Base-by-base conservation (phyloP, 495 filamentous ascomycete species). In the Cryomyces minteri region DNA sequence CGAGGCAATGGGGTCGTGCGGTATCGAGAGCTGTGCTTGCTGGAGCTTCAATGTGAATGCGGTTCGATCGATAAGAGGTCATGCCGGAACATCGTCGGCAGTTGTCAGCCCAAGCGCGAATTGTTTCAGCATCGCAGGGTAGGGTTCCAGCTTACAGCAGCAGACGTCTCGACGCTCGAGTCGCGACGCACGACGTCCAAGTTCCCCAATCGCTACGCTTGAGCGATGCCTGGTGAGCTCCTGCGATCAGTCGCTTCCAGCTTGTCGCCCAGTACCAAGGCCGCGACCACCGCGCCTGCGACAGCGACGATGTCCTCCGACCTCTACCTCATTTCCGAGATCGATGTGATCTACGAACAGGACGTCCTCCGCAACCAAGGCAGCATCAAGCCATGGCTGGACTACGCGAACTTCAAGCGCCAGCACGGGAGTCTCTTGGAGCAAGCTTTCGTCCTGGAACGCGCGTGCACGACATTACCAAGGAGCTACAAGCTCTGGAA, bases 401-500 rank as follows among this genome's bases (percentile, higher is more conserved):
- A 82, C 47, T 99, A 99, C 57, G 82, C 88, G 62, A 82, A 88
- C 53, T 84, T 82, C 71, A 96, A 96, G 66, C 59, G 79, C 54
- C 82, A 86, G 53, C 77, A 88, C 71, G 88, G 86, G 53, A 83
- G 73, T 31, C 61, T 86, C 43, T 82, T 86, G 36, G 88, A 95
- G 63, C 88, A 92, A 61, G 83, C 87, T 42, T 99, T 92, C 65
- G 81, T 94, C 10, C 56, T 94, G 66, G 92, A 99, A 65, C 73
- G 92, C 50, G 88, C 92, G 32, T 93, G 86, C 58, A 69, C 74
- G 51, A 78, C 88, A 51, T 72, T 96, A 31, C 92, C 92, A 34
- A 76, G 92, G 49, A 95, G 87, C 28, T 96, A 94, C 63, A 99
- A 96, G 68, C 67, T 99, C 29, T 99, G 92, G 92, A 99, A 95